These are phyloP conservation scores for Tuber aestivum DNA, from an alignment of 495 filamentous ascomycete genomes.

Conservation along the genomic window DNA sequence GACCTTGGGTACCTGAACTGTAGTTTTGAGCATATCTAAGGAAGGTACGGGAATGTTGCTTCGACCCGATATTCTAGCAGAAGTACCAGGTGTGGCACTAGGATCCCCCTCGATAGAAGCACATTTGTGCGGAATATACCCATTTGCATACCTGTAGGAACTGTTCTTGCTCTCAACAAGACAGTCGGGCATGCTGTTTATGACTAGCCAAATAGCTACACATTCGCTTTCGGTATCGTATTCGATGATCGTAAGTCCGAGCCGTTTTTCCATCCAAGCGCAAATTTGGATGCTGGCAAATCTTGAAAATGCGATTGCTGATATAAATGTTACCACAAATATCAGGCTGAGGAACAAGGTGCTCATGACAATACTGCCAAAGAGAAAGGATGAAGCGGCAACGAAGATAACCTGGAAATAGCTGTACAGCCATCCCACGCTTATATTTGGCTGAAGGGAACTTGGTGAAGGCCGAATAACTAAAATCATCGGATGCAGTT, in stretches of 20 bases:
- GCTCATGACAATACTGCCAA: slow-evolving; percentile 16
- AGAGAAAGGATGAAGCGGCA: slow-evolving; percentile 16
- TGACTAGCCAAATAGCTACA: background rate
- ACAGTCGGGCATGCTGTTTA: slow-evolving; percentile 7
- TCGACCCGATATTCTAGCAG: too few relatives aligned
- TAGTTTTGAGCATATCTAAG: too few relatives aligned
- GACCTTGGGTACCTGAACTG: too few relatives aligned
- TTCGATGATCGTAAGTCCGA: slow-evolving; percentile 17
- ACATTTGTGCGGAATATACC: background rate
- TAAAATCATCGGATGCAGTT: slow-evolving; percentile 7
- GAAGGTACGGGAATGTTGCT: too few relatives aligned
- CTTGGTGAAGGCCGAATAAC: slow-evolving; percentile 5
- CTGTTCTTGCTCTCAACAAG: slow-evolving; percentile 17
- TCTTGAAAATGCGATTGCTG: slow-evolving; percentile 12
- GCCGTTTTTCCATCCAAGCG: slow-evolving; percentile 3
- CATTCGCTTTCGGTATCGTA: background rate
- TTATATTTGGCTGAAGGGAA: background rate
- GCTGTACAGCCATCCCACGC: background rate
- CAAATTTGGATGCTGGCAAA: slow-evolving; percentile 7
- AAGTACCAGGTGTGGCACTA: too few relatives aligned
- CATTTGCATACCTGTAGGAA: slow-evolving; percentile 10
- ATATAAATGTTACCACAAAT: slow-evolving; percentile 12
- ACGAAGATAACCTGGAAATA: slow-evolving; percentile 3
- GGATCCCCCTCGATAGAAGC: too few relatives aligned
- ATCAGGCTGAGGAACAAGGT: slow-evolving; percentile 6